Evolutionary conservation across 2,329 filamentous ascomycete species (phyloP), one percentile per base, ranked within the genome.

Genomic region (Alternaria sp.): DNA sequence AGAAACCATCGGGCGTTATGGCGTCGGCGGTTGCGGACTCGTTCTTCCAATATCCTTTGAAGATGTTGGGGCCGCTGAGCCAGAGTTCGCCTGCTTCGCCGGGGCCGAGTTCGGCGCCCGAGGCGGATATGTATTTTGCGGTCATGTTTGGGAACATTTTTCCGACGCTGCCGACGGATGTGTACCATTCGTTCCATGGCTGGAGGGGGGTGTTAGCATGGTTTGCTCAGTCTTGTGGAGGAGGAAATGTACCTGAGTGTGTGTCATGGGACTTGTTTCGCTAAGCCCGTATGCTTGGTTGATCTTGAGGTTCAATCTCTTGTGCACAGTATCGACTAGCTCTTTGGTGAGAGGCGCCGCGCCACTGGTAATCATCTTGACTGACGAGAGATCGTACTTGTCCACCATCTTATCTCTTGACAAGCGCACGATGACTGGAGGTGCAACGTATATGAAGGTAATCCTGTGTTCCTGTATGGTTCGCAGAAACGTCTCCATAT

Each of bases 321-420:
- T 81, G 83, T 92, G 92, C 5, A 95, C 87, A 4, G 88, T 86
- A 60, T 93, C 88, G 2, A 95, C 91, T 4, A 97, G 86, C 64
- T 97, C 93, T 37, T 85, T 83, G 0, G 92, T 94, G 37, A 97
- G 83, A 0, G 94, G 94, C 1, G 94, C 94, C 0, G 94, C 94
- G 23, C 92, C 94, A 1, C 89, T 94, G 80, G 93, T 96, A 81
- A 97, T 84, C 87, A 94, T 94, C 56, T 91, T 90, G 20, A 97
- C 73, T 3, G 87, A 89, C 5, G 87, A 89, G 20, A 97, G 84
- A 78, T 97, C 89, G 81, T 96, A 97, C 68, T 92, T 90, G 56
- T 87, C 86, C 5, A 97, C 90, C 12, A 89, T 77, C 0, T 93
- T 92, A 71, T 92, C 87, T 78, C 97, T 96, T 63, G 90, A 87